These are phyloP conservation scores for Aspergillus coremiiformis DNA, from an alignment of 495 filamentous ascomycete species.

Conservation along the genomic window DNA sequence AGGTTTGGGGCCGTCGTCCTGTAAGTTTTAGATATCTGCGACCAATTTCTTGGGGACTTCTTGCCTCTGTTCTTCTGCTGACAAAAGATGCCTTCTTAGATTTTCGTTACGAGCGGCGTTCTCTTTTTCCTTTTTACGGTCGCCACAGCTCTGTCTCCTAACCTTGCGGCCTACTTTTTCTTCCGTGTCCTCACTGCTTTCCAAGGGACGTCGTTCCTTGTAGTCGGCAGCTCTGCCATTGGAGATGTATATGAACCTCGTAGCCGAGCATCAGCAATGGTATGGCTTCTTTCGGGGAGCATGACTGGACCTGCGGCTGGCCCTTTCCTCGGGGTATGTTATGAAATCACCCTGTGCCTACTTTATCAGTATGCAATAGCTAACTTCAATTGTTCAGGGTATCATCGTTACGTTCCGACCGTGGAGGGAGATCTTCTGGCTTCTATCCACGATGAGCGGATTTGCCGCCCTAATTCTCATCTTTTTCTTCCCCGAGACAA, in stretches of 20 bases:
- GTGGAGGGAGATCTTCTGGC: constrained; percentile 68
- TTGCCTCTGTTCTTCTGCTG: neutral
- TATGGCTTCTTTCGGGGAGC: constrained; percentile 63
- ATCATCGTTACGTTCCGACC: constrained; percentile 63
- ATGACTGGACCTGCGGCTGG: constrained; percentile 65
- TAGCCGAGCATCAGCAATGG: constrained; percentile 59
- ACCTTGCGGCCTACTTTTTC: constrained; percentile 58
- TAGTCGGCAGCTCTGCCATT: constrained; percentile 57
- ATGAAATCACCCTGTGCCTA: neutral
- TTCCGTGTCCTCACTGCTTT: constrained; percentile 65
- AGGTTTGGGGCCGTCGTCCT: constrained; percentile 56
- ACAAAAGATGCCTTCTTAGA: constrained; percentile 26
- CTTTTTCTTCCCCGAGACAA: constrained; percentile 63
- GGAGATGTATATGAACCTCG: constrained; percentile 58
- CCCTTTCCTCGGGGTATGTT: constrained; percentile 49
- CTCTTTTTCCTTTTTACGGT: constrained; percentile 58
- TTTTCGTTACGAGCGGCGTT: constrained; percentile 47
- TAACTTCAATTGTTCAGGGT: constrained; percentile 25
- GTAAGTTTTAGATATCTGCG: constrained; percentile 30
- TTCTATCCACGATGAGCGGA: constrained; percentile 58
- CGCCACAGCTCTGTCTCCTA: constrained; percentile 60
- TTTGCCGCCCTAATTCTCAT: constrained; percentile 50
- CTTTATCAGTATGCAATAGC: constrained; percentile 1
- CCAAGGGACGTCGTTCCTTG: constrained; percentile 63
- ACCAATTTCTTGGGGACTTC: neutral